Percentiles rank a stretch among this genome's conserved stretches.
Evolutionary conservation across 2,329 filamentous ascomycete genomes (phyloP).

Genomic region (Pseudocercospora fuligena): DNA sequence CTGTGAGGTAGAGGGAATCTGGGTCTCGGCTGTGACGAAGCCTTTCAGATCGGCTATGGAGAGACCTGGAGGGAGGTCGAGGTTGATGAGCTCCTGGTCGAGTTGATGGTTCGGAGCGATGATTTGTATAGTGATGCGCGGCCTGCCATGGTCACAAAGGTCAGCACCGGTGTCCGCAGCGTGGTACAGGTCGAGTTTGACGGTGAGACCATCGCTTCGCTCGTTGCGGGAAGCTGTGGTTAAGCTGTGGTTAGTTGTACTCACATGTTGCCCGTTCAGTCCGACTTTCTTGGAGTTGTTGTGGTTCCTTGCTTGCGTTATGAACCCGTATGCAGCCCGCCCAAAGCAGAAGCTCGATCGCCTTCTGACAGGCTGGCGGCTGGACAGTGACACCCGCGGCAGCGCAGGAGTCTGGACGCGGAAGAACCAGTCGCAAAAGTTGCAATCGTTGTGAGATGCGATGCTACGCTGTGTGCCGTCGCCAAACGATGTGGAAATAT

Average conservation of each 20-base stretch:
- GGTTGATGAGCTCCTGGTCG: conserved; percentile 76
- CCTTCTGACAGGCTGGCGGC: conserved; percentile 24
- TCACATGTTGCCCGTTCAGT: conserved; percentile 35
- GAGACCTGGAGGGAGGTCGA: conserved; percentile 83
- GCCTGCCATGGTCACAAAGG: conserved; percentile 57
- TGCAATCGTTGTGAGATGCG: not conserved
- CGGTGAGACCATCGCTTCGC: conserved; percentile 34
- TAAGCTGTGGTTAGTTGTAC: conserved; percentile 27
- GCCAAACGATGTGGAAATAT: not conserved
- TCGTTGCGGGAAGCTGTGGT: conserved; percentile 18
- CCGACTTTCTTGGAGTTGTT: conserved; percentile 12
- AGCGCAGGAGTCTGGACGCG: not conserved
- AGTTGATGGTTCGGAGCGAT: conserved; percentile 70
- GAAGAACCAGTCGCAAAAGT: not conserved
- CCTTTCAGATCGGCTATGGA: conserved; percentile 84
- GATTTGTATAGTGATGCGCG: conserved; percentile 82
- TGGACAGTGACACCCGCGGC: conserved; percentile 26
- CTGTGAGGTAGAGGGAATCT: conserved; percentile 73
- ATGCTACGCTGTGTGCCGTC: conserved; percentile 1
- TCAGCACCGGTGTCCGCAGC: conserved; percentile 28
- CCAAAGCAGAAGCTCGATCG: conserved; percentile 19
- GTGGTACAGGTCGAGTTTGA: conserved; percentile 36
- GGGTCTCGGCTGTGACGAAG: conserved; percentile 82
- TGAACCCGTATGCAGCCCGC: conserved; percentile 26
- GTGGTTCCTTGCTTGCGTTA: conserved; percentile 27